Base-by-base conservation (phyloP, 257 asterid genomes). In the Salvia hispanica region DNA sequence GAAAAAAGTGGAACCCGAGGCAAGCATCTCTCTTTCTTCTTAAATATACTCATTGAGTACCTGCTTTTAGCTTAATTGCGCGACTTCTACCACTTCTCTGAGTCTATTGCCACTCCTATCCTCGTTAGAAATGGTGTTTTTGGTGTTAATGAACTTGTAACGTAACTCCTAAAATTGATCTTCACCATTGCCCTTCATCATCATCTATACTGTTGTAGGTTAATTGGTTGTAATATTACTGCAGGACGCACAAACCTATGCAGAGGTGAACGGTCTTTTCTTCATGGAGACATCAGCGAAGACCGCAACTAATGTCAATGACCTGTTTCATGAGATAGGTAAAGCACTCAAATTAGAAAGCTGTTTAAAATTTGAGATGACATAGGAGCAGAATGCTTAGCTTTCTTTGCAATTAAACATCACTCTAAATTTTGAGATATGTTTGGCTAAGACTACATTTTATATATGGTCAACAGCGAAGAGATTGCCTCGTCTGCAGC, bases 401-500 rank as follows among this genome's bases (percentile, higher is more conserved):
- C 18, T 40, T 11, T 13, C 21, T 14, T 39, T 18, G n/a, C 13
- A 57, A 57, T 36, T 7, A 58, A 36, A 8, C 28, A 12, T 36
- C 2, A 37, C 31, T 47, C 56, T 7, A 3, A 48, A 16, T 36
- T 36, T 62, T 47, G 11, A 64, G 18, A 37, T 39, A 37, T 80
- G n/a, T 0, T 37, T 58, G 31, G 47, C 31, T 39, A 39, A 39
- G 54, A 48, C 54, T 18, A 16, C 36, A 16, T 52, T 25, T 51
- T 1, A 34, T 45, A 0, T 46, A 0, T 13, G 59, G 21, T 34
- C 42, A 37, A 63, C 96, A 89, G 95, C 96, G 2, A 85, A 87
- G 84, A 83, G 87, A 82, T 69, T 89, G 79, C 95, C 96, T 21
- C 92, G 95, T 62, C 70, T 89, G 73, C 96, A 86, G 77, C 90